These are phyloP conservation scores for Trypanosoma brucei DNA, from an alignment of 208 protist genomes.

Conservation along the genomic window DNA sequence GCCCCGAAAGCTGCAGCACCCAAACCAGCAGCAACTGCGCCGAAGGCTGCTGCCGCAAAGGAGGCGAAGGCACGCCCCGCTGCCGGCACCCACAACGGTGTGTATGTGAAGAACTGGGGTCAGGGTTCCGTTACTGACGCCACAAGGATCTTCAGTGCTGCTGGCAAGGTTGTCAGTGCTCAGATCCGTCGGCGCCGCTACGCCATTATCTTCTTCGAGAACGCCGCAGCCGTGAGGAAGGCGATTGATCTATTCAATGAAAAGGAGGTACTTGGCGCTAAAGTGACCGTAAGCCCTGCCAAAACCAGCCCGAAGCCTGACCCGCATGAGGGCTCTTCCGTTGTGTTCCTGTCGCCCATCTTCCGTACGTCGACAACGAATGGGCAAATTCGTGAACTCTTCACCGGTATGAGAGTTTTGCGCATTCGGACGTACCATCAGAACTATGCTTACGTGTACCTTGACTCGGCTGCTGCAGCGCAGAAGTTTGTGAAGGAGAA, in stretches of 20 bases:
- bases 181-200: constrained; percentile 75
- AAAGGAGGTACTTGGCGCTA: constrained; percentile 64
- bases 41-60: constrained; percentile 13
- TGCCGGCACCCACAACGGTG: constrained; percentile 50
- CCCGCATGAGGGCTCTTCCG: constrained; percentile 61
- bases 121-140: constrained; percentile 64
- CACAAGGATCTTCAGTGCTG: constrained; percentile 43
- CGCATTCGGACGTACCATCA: constrained; percentile 74
- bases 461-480: constrained; percentile 59
- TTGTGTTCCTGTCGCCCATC: constrained; percentile 77
- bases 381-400: constrained; percentile 70
- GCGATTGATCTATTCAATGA: constrained; percentile 85
- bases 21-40: constrained; percentile 8
- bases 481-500: constrained; percentile 72
- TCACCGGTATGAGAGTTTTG: constrained; percentile 62
- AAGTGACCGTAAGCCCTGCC: constrained; percentile 64
- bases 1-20: constrained; percentile 24
- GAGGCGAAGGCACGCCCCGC: constrained; percentile 24
- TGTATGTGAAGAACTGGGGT: constrained; percentile 88
- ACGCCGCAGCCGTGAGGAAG: constrained; percentile 77
- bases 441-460: constrained; percentile 81
- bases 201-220: constrained; percentile 81
- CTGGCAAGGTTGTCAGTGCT: constrained; percentile 52
- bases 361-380: constrained; percentile 69
- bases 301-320: constrained; percentile 74